Conservation (phyloP, 2,329 filamentous ascomycete species). For the Orbilia blumenaviensis region DNA sequence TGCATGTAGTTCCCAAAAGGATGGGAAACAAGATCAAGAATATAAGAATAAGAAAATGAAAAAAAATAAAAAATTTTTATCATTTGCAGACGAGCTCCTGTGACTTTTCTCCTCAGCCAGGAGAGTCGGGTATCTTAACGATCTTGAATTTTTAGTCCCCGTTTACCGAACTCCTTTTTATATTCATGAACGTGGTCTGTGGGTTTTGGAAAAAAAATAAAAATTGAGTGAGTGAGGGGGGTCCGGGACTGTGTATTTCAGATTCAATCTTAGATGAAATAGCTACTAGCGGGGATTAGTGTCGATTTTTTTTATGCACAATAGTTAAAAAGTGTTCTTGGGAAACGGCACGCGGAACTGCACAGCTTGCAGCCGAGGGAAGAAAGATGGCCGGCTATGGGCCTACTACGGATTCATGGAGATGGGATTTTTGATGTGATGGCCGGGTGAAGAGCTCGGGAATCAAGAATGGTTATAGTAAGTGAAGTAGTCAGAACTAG, state of each 20-base stretch:
- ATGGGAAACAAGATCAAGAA: too few relatives aligned
- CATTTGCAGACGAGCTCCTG: constrained; percentile 19
- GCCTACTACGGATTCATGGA: not conserved
- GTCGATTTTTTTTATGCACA: not conserved
- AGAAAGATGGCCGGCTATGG: not conserved
- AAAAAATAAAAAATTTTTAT: not conserved
- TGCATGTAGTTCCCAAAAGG: too few relatives aligned
- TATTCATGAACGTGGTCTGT: constrained; percentile 4
- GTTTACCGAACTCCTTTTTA: not conserved
- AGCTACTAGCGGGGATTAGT: not conserved
- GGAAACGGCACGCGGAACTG: constrained; percentile 16
- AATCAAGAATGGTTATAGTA: not conserved
- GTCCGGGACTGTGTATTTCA: too few relatives aligned
- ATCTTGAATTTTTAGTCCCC: not conserved
- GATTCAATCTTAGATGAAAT: not conserved
- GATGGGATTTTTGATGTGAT: constrained; percentile 10
- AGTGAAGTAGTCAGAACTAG: not conserved
- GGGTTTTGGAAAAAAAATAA: not conserved
- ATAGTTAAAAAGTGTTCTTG: not conserved
- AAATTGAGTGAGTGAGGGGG: not conserved
- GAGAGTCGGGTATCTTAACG: constrained; percentile 4
- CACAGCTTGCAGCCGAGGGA: constrained; percentile 13
- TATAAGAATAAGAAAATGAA: too few relatives aligned
- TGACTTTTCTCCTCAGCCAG: not conserved
- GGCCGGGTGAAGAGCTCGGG: constrained; percentile 35